Evolutionary conservation across 345 rosid species (phyloP), one percentile per base, ranked within the genome.

Genomic region (Ailanthus altissimus): DNA sequence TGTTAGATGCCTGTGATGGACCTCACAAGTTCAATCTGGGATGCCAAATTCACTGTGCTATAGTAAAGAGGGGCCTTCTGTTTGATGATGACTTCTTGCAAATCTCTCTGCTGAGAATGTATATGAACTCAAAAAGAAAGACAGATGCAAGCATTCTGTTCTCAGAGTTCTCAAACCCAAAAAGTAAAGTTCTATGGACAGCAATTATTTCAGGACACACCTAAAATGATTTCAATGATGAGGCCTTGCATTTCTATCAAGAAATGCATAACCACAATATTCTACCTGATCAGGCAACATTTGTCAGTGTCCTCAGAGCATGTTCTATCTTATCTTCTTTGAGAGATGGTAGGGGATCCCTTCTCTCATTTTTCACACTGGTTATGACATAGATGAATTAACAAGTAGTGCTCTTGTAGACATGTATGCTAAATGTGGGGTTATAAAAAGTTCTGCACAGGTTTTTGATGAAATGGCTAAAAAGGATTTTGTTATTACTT

Each of bases 391-490:
- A 49, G 99, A 95, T 77, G 99, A 95, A 86, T 77, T 89, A 77
- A 89, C 91, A 13, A 73, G 91, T 73, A 87, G 94, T 80, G 84
- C 99, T 73, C 88, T 95, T 60, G 79, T 95, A 59, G 99, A 93
- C 87, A 95, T 95, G 99, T 93, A 95, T 84, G 94, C 99, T 77
- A 95, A 95, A 88, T 95, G 99, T 47, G 98, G 99, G 75, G 94
- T 90, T 70, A 85, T 91, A 77, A 80, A 77, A 80, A 87, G 92
- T 77, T 89, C 97, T 61, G 76, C 77, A 40, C 92, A 85, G 78
- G 87, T 88, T 81, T 95, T 93, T 60, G 32, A 79, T 42, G 94
- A 93, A 78, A 89, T 95, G 88, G 81, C 46, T 62, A 53, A 71
- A 58, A 90, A 73, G 86, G 77, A 82, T 71, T 84, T 73, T 68